Conservation (phyloP, 371 early-diverging fungal genomes). For the Choanephora cucurbitarum region DNA sequence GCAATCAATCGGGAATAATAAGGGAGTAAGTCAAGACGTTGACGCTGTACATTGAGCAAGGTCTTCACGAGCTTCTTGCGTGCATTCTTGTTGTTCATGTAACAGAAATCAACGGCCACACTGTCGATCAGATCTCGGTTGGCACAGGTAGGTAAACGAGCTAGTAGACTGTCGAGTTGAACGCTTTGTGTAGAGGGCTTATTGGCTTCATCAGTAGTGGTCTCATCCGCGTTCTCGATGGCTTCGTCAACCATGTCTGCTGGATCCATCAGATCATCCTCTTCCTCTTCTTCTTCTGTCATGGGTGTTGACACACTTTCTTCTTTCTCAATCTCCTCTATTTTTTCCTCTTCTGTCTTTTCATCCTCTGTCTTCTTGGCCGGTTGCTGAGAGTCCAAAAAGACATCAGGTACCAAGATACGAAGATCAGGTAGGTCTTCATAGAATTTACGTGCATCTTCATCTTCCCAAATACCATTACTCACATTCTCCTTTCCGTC, state of each 20-base stretch:
- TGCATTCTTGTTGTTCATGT: slow-evolving; percentile 78
- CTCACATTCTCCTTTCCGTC: slow-evolving; percentile 52
- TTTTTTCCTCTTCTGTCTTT: slow-evolving; percentile 30
- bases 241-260: slow-evolving; percentile 38
- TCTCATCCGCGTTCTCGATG: slow-evolving; percentile 21
- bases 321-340: not conserved
- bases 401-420: slow-evolving; percentile 75
- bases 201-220: slow-evolving; percentile 34
- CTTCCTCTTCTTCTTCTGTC: slow-evolving; percentile 42
- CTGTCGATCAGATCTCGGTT: slow-evolving; percentile 88
- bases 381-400: slow-evolving; percentile 60
- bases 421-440: slow-evolving; percentile 78
- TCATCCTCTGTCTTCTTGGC: slow-evolving; percentile 28
- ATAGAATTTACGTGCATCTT: slow-evolving; percentile 83
- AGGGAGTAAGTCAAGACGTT: slow-evolving; percentile 85
- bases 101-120: slow-evolving; percentile 92
- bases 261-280: slow-evolving; percentile 39
- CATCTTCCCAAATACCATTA: slow-evolving; percentile 87
- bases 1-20: slow-evolving; percentile 91
- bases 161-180: slow-evolving; percentile 70
- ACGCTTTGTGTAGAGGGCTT: slow-evolving; percentile 49
- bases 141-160: slow-evolving; percentile 74
- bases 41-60: slow-evolving; percentile 78
- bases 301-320: not conserved
- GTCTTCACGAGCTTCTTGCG: slow-evolving; percentile 78